Evolutionary conservation across 805 yeast species (phyloP).

Genomic region (Schizosaccharomyces octosporus): DNA sequence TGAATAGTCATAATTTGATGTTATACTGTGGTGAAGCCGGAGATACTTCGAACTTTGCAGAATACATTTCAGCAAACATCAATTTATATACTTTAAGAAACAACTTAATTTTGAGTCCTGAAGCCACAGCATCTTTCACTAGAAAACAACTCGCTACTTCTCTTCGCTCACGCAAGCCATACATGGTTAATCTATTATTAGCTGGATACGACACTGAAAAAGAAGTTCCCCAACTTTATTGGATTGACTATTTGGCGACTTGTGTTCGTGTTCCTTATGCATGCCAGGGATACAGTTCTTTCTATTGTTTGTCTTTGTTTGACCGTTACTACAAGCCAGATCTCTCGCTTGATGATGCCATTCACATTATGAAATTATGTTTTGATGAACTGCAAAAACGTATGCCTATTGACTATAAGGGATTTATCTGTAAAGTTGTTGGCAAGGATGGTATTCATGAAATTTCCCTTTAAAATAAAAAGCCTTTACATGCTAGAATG

Average conservation of each 20-base stretch:
- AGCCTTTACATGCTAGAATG: not conserved
- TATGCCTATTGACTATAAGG: slow-evolving; percentile 88
- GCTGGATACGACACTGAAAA: slow-evolving; percentile 54
- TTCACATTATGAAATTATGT: slow-evolving; percentile 47
- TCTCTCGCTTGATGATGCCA: slow-evolving; percentile 53
- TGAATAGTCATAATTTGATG: slow-evolving; percentile 54
- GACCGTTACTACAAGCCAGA: slow-evolving; percentile 74
- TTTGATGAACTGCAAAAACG: slow-evolving; percentile 56
- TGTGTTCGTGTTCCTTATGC: slow-evolving; percentile 79
- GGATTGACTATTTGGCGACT: slow-evolving; percentile 88
- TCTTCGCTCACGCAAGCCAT: slow-evolving; percentile 80
- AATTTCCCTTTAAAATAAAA: slow-evolving; percentile 11
- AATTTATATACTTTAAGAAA: slow-evolving; percentile 74
- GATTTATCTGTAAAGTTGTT: slow-evolving; percentile 36
- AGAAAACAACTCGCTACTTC: slow-evolving; percentile 73
- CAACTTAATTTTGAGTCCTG: slow-evolving; percentile 54
- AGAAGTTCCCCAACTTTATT: slow-evolving; percentile 42
- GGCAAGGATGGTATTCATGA: slow-evolving; percentile 34
- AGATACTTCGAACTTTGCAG: slow-evolving; percentile 83
- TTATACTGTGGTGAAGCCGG: slow-evolving; percentile 93
- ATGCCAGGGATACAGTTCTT: slow-evolving; percentile 97
- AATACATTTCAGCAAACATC: slow-evolving; percentile 75
- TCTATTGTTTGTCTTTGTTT: slow-evolving; percentile 67
- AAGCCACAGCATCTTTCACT: slow-evolving; percentile 68
- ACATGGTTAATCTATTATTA: slow-evolving; percentile 71